Base-by-base conservation (phyloP, 2,329 filamentous ascomycete genomes). In the Diaporthe ilicicola region DNA sequence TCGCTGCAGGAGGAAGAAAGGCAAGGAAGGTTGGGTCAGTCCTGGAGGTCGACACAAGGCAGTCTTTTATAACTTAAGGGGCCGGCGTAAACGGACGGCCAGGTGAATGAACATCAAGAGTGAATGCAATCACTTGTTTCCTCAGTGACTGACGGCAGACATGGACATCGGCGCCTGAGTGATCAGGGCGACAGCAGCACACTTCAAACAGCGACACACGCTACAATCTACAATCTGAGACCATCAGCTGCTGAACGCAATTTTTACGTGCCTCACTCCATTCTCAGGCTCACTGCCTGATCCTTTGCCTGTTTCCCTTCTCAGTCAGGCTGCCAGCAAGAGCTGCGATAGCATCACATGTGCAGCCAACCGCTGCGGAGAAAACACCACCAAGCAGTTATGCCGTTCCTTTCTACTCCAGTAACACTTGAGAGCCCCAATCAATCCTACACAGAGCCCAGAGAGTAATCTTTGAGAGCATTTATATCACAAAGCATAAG, bases 401-500 rank as follows among this genome's bases (percentile, higher is more conserved):
- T 34, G 32, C 32, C 9, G 4, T 9, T 34, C 32, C 32, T 34
- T 34, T 9, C 32, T 9, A 34, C 4, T 9, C 32, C 32, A 34
- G 4, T 9, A 34, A 34, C 32, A 34, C 4, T 34, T 34, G 32
- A 9, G n/a, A n/a, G n/a, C n/a, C n/a, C n/a, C n/a, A n/a, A n/a
- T n/a, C n/a, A n/a, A n/a, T n/a, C n/a, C n/a, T 29, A 7, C 22
- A 1, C 7, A 0, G 12, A 24, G 4, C 7, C 27, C 6, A 0
- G n/a, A 48, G n/a, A 3, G 17, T 19, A 24, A 3, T 24, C 12
- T 59, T 42, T 2, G 0, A n/a, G 6, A 6, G 13, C 7, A 8
- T 5, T 9, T 2, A 3, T 62, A 34, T 10, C 12, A n/a, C 19
- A 15, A 19, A 34, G 9, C 19, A 10, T 5, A 8, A 4, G 2